Evolutionary conservation across 495 filamentous ascomycete species (phyloP).

Genomic region (Aspergillus bertholletiae): DNA sequence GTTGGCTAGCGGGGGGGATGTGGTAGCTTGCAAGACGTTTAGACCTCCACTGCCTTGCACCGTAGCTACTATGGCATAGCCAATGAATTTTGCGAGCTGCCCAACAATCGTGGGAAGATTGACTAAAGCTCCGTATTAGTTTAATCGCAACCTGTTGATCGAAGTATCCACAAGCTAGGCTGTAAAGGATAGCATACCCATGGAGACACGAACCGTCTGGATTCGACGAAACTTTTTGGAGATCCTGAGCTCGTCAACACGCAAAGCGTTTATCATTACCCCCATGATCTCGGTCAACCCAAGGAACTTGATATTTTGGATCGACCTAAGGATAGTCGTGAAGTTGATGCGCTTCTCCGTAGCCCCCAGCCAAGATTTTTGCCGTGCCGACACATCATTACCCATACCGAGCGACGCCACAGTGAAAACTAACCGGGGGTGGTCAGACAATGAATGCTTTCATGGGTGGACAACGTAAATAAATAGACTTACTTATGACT

Average conservation of each 20-base stretch:
- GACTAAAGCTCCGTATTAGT: slow-evolving; percentile 7
- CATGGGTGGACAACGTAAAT: not conserved
- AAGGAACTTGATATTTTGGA: slow-evolving; percentile 18
- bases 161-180: not conserved
- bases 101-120: slow-evolving; percentile 14
- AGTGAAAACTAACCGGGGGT: not conserved
- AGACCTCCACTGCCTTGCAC: slow-evolving; percentile 14
- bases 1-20: slow-evolving; percentile 15
- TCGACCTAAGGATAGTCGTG: slow-evolving; percentile 14
- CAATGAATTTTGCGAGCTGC: slow-evolving; percentile 16
- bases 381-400: slow-evolving; percentile 39
- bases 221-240: slow-evolving; percentile 5
- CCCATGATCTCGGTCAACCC: slow-evolving; percentile 15
- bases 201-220: slow-evolving; percentile 12
- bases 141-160: not conserved
- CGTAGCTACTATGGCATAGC: slow-evolving; percentile 17
- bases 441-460: not conserved
- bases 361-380: slow-evolving; percentile 48
- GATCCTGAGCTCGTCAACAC: slow-evolving; percentile 12
- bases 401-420: slow-evolving; percentile 30
- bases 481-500: slow-evolving; percentile 34
- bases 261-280: slow-evolving; percentile 5
- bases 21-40: slow-evolving; percentile 15
- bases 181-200: slow-evolving; percentile 1
- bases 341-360: slow-evolving; percentile 49